phyloP scores from a whole-genome alignment of 1,139 yeast genomes.

The Pichia sp. region DNA sequence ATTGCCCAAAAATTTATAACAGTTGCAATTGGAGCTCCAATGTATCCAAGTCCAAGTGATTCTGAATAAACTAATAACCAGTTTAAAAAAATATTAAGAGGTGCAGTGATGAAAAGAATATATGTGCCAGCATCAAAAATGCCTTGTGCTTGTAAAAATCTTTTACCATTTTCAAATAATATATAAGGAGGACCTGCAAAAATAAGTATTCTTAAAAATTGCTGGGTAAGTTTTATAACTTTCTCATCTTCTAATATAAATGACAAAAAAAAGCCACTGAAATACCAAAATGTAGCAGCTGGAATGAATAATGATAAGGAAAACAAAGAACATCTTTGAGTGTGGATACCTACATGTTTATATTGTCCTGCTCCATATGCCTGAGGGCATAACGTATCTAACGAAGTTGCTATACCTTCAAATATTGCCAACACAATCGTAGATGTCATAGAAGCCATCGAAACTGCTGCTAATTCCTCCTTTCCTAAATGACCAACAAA shows the following conservation, averaged over 20 bases:
- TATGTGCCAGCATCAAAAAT: conserved; percentile 87
- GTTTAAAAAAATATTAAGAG: conserved; percentile 64
- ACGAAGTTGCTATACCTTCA: conserved; percentile 82
- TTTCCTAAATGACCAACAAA: conserved; percentile 73
- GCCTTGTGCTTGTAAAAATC: conserved; percentile 87
- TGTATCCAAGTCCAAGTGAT: conserved; percentile 53
- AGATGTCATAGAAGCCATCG: conserved; percentile 83
- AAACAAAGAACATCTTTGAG: conserved; percentile 57
- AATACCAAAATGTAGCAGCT: conserved; percentile 60
- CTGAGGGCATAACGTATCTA: conserved; percentile 84
- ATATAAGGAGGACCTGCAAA: conserved; percentile 84
- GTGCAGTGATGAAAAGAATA: conserved; percentile 71
- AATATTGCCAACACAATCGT: conserved; percentile 78
- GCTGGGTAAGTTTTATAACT: conserved; percentile 58
- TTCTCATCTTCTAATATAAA: conserved; percentile 52
- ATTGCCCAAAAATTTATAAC: conserved; percentile 67
- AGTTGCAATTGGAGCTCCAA: conserved; percentile 72
- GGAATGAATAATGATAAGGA: conserved; percentile 55
- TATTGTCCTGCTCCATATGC: conserved; percentile 70
- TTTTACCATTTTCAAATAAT: conserved; percentile 72
- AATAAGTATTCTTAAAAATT: conserved; percentile 48
- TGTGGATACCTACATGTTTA: conserved; percentile 54
- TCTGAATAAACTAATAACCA: conserved; percentile 76
- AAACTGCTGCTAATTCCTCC: conserved; percentile 70
- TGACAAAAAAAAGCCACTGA: conserved; percentile 48